Evolutionary conservation across 345 rosid genomes (phyloP), one percentile per base, ranked within the genome.

Genomic region (Acer campestre): DNA sequence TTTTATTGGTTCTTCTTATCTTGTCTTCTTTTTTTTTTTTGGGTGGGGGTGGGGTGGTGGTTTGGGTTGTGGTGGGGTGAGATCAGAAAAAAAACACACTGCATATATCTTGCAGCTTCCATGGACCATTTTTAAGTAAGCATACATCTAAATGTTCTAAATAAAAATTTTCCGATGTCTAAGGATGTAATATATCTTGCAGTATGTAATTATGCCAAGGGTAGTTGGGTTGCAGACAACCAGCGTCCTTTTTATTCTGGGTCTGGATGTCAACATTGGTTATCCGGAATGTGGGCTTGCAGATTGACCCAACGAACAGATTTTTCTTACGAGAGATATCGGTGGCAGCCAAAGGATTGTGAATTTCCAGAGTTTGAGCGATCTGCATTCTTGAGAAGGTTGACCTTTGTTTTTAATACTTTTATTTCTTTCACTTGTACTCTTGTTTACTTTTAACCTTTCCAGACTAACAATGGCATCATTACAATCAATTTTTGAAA

Each of bases 341-440:
- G 92, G 20, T 95, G 98, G 95, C 94, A 88, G 80, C 95, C 98
- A 22, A 73, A 88, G 58, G 82, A 89, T 83, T 95, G 97, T 78
- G 81, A 88, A 71, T 84, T 88, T 86, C 86, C 85, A 27, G 88
- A 87, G 70, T 95, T 92, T 81, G 92, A 89, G 25, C 79, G 84
- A 56, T 85, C 86, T 78, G 80, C 83, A 13, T 93, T 95, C 86
- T 83, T 95, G 77, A 85, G 10, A 77, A 90, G 93, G 98, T 91
- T 46, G 14, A 80, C 46, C 14, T 74, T 48, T 6, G 1, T 62
- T 69, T 16, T 49, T 56, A 46, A 51, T 66, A 27, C 42, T 49
- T 55, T 38, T 71, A 29, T 31, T 35, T 12, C 64, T 76, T 64
- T 61, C 9, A 31, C 10, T 14, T 10, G 16, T 71, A 27, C 63